Evolutionary conservation across 495 filamentous ascomycete genomes (phyloP).

Genomic region (Neurospora sp.): DNA sequence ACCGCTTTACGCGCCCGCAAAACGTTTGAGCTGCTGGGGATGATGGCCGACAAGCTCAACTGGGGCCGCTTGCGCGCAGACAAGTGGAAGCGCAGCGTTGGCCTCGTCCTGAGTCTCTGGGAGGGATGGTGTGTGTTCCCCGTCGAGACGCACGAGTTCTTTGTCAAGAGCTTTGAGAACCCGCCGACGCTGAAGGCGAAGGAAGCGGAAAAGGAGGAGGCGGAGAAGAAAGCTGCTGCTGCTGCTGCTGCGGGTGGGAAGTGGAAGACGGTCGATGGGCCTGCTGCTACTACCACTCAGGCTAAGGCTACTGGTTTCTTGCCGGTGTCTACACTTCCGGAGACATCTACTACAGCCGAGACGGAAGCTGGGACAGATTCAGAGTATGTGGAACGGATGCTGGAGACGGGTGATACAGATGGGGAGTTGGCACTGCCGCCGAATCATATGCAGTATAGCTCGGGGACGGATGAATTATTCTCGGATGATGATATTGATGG

Average conservation of each 20-base stretch:
- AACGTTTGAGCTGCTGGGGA: slow-evolving; percentile 74
- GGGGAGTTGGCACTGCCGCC: slow-evolving; percentile 13
- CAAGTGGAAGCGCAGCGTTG: slow-evolving; percentile 82
- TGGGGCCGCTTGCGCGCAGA: slow-evolving; percentile 82
- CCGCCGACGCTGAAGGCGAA: slow-evolving; percentile 49
- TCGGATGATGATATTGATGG: slow-evolving; percentile 20
- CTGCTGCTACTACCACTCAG: slow-evolving; percentile 29
- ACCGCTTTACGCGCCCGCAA: slow-evolving; percentile 53
- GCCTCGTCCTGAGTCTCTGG: slow-evolving; percentile 66
- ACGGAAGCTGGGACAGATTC: too few species aligned
- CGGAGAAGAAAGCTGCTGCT: slow-evolving; percentile 39
- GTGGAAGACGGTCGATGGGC: slow-evolving; percentile 61
- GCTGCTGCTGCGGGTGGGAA: slow-evolving; percentile 25
- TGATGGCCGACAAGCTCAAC: slow-evolving; percentile 60
- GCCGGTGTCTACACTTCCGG: slow-evolving; percentile 18
- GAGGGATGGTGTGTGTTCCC: slow-evolving; percentile 86
- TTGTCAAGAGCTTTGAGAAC: slow-evolving; percentile 62
- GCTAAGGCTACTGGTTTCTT: slow-evolving; percentile 25
- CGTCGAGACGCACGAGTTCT: slow-evolving; percentile 60
- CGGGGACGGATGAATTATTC: slow-evolving; percentile 13
- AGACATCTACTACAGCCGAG: too few species aligned
- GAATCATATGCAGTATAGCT: slow-evolving; percentile 13
- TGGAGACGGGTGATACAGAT: slow-evolving; percentile 26
- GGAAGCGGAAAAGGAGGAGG: slow-evolving; percentile 36
- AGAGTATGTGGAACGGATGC: slow-evolving; percentile 19